phyloP scores from a whole-genome alignment of 2,329 filamentous ascomycete species.

The Didymella sp. region DNA sequence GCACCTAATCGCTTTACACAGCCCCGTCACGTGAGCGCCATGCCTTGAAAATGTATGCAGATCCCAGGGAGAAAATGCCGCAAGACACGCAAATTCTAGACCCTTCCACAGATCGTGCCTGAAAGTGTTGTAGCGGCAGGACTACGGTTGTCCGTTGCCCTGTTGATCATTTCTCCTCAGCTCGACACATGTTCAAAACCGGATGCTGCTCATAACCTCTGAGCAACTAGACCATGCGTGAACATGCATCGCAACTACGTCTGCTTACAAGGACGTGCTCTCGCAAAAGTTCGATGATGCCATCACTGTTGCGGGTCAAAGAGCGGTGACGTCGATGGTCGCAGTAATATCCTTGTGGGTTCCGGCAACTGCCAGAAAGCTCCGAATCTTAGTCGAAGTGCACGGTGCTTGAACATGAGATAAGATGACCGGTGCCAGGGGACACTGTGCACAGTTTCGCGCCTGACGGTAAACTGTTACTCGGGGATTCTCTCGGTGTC shows the following conservation, averaged over 20 bases:
- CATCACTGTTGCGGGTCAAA: background rate
- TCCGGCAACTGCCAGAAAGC: slow-evolving; percentile 5
- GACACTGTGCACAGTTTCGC: slow-evolving; percentile 5
- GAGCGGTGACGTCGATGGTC: slow-evolving; percentile 10
- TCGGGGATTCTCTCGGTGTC: background rate
- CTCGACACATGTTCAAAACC: background rate
- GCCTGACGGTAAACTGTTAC: background rate
- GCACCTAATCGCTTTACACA: slow-evolving; percentile 21
- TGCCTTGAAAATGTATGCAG: slow-evolving; percentile 21
- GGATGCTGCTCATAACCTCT: background rate
- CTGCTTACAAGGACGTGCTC: background rate
- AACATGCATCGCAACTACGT: background rate
- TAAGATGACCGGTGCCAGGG: slow-evolving; percentile 4
- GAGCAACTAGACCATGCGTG: background rate
- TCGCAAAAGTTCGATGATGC: background rate
- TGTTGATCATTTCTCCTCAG: slow-evolving; percentile 8
- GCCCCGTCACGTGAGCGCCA: slow-evolving; percentile 20
- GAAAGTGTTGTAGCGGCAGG: slow-evolving; percentile 5
- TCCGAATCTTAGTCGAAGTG: background rate
- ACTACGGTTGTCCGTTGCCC: background rate
- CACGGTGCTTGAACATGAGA: background rate
- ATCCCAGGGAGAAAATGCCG: slow-evolving; percentile 21
- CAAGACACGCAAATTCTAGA: slow-evolving; percentile 15
- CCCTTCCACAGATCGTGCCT: slow-evolving; percentile 13
- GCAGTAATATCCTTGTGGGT: background rate